Conservation (phyloP, 768 basidiomycete genomes). For the Boletus insuetus region DNA sequence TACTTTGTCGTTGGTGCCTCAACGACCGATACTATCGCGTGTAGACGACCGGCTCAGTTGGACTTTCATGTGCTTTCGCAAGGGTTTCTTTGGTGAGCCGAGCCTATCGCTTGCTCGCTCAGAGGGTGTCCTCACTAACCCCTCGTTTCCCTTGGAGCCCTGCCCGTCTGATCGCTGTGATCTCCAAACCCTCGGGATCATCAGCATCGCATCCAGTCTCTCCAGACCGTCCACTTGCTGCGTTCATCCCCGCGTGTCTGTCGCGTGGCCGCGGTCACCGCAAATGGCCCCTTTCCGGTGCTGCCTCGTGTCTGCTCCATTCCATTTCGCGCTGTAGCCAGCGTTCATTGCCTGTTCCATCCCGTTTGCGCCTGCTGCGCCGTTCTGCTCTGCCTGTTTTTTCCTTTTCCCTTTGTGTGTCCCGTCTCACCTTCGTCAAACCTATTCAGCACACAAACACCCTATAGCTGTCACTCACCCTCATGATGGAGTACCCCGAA, state of each 20-base stretch:
- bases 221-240: not conserved
- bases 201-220: not conserved
- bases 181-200: not conserved
- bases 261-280: conserved; percentile 14
- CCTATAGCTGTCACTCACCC: not conserved
- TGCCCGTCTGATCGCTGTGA: no score
- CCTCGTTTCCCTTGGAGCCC: no score
- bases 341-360: conserved; percentile 21
- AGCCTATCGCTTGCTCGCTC: not conserved
- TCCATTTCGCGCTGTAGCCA: conserved; percentile 15
- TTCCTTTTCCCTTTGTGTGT: not conserved
- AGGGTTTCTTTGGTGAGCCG: not conserved
- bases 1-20: no score
- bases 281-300: conserved; percentile 26
- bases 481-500: conserved; percentile 29
- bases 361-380: conserved; percentile 25
- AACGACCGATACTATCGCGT: no score
- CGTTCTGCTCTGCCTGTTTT: not conserved
- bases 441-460: not conserved
- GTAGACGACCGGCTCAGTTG: not conserved
- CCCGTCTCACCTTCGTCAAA: not conserved
- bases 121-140: no score
- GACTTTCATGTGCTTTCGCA: not conserved
- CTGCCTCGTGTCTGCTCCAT: conserved; percentile 30
- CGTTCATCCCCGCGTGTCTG: not conserved